These are phyloP conservation scores for Zygoascus meyerae DNA, from an alignment of 1,139 yeast species.

Conservation along the genomic window DNA sequence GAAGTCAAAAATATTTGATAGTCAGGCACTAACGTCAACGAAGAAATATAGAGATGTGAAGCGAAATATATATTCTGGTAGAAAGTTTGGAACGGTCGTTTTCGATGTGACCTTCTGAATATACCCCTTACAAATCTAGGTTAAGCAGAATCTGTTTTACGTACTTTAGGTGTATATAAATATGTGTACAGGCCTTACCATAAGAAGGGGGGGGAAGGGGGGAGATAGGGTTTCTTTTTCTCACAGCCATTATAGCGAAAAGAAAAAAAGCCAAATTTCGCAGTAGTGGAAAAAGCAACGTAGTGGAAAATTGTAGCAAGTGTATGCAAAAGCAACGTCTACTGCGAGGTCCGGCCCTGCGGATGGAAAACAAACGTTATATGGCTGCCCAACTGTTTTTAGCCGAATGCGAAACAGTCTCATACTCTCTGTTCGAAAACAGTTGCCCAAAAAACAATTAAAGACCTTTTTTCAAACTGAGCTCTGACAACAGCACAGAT, in stretches of 20 bases:
- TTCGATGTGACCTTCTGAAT: too few species aligned
- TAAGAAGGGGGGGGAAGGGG: background rate
- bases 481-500: too few species aligned
- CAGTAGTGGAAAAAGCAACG: background rate
- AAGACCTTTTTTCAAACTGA: too few species aligned
- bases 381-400: background rate
- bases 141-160: too few species aligned
- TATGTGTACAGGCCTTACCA: background rate
- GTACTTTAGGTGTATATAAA: background rate
- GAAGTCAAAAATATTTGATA: too few species aligned
- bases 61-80: too few species aligned
- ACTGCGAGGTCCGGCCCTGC: background rate
- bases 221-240: background rate
- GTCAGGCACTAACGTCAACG: too few species aligned
- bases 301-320: background rate
- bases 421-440: too few species aligned
- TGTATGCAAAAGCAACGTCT: background rate
- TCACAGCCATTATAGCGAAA: constrained; percentile 1
- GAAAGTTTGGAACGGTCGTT: too few species aligned
- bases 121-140: too few species aligned
- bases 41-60: too few species aligned
- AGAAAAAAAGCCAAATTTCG: background rate
- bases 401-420: constrained; percentile 3
- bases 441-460: too few species aligned
- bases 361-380: background rate